Conservation (phyloP, 176 grass and related monocot genomes). For the Guadua angustifolia region DNA sequence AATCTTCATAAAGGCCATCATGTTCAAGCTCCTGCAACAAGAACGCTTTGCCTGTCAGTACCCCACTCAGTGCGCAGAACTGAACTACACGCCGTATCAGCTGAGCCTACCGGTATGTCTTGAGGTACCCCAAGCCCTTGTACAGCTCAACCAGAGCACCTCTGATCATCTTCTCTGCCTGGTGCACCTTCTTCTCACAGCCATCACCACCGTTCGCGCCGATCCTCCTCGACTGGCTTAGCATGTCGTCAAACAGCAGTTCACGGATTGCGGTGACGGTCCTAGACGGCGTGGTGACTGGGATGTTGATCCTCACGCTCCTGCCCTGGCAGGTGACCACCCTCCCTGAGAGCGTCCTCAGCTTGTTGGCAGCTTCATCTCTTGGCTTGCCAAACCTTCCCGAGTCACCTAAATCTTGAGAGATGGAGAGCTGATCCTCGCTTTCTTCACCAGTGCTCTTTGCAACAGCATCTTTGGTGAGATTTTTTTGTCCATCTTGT, state of each 20-base stretch:
- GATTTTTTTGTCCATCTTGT: constrained; percentile 61
- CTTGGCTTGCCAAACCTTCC: constrained; percentile 53
- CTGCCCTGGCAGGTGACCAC: constrained; percentile 76
- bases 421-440: constrained; percentile 49
- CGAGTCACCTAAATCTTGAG: constrained; percentile 53
- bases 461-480: constrained; percentile 26
- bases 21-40: constrained; percentile 84
- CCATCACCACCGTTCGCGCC: constrained; percentile 21
- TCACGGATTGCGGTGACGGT: constrained; percentile 70
- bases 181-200: constrained; percentile 69
- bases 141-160: constrained; percentile 86
- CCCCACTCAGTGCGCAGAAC: not conserved
- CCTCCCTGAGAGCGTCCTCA: constrained; percentile 67
- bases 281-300: constrained; percentile 84
- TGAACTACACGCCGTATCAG: constrained; percentile 15
- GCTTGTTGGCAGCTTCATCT: constrained; percentile 50
- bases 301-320: constrained; percentile 89
- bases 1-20: constrained; percentile 96
- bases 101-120: constrained; percentile 68
- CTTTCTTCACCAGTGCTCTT: constrained; percentile 37
- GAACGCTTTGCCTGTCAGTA: constrained; percentile 24
- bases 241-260: constrained; percentile 72
- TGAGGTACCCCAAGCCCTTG: constrained; percentile 86
- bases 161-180: constrained; percentile 98
- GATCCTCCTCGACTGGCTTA: constrained; percentile 64